phyloP scores from a whole-genome alignment of 2,329 filamentous ascomycete genomes.

The Fusarium luffae region DNA sequence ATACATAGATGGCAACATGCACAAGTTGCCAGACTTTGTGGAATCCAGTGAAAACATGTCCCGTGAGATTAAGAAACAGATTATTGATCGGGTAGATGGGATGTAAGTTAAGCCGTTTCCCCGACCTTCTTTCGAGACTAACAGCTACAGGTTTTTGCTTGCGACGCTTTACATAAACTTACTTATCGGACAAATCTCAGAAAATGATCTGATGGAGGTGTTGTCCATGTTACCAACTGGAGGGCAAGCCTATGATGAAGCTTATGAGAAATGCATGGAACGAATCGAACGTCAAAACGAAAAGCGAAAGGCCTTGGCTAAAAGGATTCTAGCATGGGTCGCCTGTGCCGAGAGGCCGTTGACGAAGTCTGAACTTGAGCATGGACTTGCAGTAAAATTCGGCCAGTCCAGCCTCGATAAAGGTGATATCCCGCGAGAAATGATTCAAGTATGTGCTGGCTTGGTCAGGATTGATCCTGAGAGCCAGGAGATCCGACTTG shows the following conservation, averaged over 20 bases:
- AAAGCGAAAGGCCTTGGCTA: constrained; percentile 52
- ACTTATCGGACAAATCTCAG: background rate
- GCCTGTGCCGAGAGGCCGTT: constrained; percentile 51
- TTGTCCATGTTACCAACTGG: background rate
- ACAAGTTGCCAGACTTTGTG: background rate
- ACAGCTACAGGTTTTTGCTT: background rate
- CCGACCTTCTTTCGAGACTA: no score
- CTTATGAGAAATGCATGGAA: constrained; percentile 56
- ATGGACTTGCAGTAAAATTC: constrained; percentile 54
- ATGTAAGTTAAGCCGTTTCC: background rate
- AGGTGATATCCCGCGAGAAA: constrained; percentile 47
- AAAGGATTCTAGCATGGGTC: constrained; percentile 54
- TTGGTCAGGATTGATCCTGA: constrained; percentile 55
- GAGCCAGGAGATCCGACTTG: constrained; percentile 53
- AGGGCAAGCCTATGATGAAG: constrained; percentile 1
- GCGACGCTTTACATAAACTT: background rate
- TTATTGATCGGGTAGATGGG: background rate
- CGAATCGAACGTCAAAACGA: constrained; percentile 52
- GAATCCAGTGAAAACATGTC: no score
- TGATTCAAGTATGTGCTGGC: constrained; percentile 55
- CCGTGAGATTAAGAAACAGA: no score
- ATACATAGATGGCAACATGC: background rate
- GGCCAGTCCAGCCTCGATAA: constrained; percentile 45
- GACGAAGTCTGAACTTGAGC: constrained; percentile 50
- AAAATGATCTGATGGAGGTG: constrained; percentile 36